Base-by-base conservation (phyloP, 768 basidiomycete species). In the Termitomyces heimii region DNA sequence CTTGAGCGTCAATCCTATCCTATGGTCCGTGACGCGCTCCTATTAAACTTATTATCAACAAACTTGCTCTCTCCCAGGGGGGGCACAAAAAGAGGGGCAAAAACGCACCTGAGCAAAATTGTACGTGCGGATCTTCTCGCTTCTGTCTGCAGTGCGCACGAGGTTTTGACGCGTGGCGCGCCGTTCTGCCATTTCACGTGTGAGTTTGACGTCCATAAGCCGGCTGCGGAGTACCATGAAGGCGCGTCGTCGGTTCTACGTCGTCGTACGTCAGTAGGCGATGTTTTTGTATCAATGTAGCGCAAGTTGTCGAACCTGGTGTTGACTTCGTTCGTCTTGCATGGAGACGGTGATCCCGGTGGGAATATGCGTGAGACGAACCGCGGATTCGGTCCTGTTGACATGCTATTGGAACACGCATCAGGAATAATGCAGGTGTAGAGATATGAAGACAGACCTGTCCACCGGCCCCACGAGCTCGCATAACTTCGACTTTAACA, bases 351-450 rank as follows among this genome's bases (percentile, higher is more conserved):
- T 89, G 54, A 98, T 87, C 0, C 96, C 94, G 4, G 93, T 90
- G 1, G 97, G 96, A 14, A 89, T 73, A 65, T 99, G 97, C 0
- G 94, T 96, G 45, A 98, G 71, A 1, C 97, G 86, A 22, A 99
- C 94, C 2, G 97, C 96, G 2, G 96, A 98, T 72, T 99, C 97
- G 0, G 97, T 98, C 79, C 89, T 92, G 74, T 99, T 99, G 65
- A 98, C 97, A 72, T 98, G 96, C 89, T 98, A 58, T 42, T 28
- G 4, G 22, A 18, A 37, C 20, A 46, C 35, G 37, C 31, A 46
- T 53, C 37, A 61, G 44, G 47, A 35, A 53, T 20, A 13, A 10
- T 20, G 20, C 9, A 28, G 6, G 26, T 6, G 39, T 24, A 24
- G 22, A 47, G 4, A 18, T 46, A 14, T 22, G 43, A 32, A 22